Conservation (phyloP, 176 grass and related monocot species). For the Typha latifolia region DNA sequence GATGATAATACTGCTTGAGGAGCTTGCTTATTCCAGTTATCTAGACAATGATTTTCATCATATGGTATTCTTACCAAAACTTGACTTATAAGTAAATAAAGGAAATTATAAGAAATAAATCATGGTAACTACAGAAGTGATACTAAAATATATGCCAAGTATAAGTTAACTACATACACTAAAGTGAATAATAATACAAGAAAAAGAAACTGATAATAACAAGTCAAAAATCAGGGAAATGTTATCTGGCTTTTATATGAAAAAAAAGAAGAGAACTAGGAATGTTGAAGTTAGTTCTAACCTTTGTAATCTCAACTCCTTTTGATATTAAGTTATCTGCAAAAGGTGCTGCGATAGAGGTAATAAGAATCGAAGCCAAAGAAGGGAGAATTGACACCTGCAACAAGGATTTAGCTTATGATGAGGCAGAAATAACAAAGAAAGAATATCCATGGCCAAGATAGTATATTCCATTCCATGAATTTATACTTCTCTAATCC, state of each 20-base stretch:
- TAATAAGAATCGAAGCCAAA: constrained; percentile 83
- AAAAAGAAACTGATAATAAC: background rate
- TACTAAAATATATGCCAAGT: background rate
- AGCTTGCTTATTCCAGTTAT: too few species aligned
- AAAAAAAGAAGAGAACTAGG: background rate
- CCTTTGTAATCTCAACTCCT: constrained; percentile 83
- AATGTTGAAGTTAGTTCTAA: constrained; percentile 8
- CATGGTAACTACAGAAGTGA: background rate
- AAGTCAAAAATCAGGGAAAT: background rate
- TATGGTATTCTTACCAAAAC: background rate
- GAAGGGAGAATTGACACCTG: constrained; percentile 96
- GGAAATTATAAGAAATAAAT: background rate
- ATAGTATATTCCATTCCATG: too few species aligned
- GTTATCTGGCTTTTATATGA: background rate
- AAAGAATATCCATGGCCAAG: background rate
- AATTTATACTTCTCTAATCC: too few species aligned
- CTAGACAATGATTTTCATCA: background rate
- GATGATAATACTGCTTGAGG: too few species aligned
- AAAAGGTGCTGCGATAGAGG: constrained; percentile 84
- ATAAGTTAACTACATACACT: background rate
- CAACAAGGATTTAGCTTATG: constrained; percentile 21
- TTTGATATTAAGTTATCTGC: constrained; percentile 92
- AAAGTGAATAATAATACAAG: background rate
- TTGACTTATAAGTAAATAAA: background rate
- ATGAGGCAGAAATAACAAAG: constrained; percentile 8